Evolutionary conservation across 2,329 filamentous ascomycete genomes (phyloP).

Genomic region (Penicillium hesseltinei): DNA sequence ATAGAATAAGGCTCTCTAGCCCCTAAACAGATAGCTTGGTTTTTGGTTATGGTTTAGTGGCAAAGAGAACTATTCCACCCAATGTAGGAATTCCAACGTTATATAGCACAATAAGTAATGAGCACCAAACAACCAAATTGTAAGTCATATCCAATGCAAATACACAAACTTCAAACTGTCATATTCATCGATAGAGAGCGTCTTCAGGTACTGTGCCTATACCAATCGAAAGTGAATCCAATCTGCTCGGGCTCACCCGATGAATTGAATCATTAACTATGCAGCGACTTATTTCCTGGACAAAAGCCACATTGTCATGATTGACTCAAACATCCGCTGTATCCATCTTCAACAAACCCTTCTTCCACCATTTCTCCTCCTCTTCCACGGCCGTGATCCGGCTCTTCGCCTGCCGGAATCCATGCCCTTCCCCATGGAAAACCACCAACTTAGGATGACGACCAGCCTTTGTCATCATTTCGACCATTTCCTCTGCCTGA

Average conservation of each 20-base stretch:
- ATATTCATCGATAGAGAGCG: too few relatives aligned
- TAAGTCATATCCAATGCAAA: too few relatives aligned
- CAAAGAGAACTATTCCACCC: too few relatives aligned
- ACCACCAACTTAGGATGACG: constrained; percentile 48
- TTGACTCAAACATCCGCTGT: background rate
- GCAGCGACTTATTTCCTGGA: too few relatives aligned
- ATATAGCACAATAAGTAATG: too few relatives aligned
- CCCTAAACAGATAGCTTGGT: too few relatives aligned
- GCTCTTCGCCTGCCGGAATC: constrained; percentile 46
- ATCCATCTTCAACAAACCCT: constrained; percentile 1
- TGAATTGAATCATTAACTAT: too few relatives aligned
- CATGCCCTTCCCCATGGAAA: constrained; percentile 51
- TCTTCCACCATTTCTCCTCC: constrained; percentile 50
- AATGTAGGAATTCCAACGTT: too few relatives aligned
- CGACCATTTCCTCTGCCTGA: constrained; percentile 55
- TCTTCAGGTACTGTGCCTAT: constrained; percentile 7
- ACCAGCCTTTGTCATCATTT: constrained; percentile 40
- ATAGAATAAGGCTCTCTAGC: too few relatives aligned
- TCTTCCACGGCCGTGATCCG: constrained; percentile 43
- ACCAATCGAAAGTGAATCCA: constrained; percentile 25
- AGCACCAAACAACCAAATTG: too few relatives aligned
- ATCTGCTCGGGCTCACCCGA: constrained; percentile 19
- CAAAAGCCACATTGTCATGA: too few relatives aligned
- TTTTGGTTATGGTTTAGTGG: background rate
- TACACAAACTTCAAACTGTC: too few relatives aligned